These are phyloP conservation scores for Sarocladium kiliense DNA, from an alignment of 2,329 filamentous ascomycete species.

Conservation along the genomic window DNA sequence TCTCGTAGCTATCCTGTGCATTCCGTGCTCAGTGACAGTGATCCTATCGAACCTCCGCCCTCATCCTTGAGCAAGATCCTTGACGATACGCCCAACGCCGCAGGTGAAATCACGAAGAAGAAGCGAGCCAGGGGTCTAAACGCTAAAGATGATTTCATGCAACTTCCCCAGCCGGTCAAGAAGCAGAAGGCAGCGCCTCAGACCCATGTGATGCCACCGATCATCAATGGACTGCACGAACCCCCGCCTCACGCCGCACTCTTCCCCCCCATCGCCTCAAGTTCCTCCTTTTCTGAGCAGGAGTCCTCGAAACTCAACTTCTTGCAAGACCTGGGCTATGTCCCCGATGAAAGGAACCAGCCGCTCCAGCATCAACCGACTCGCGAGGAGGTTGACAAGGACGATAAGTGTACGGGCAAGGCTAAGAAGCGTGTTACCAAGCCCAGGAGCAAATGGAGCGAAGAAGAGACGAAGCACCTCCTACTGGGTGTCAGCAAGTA, in stretches of 20 bases:
- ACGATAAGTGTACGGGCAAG: constrained; percentile 26
- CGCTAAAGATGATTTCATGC: constrained; percentile 57
- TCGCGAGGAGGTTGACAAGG: constrained; percentile 25
- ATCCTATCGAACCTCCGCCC: constrained; percentile 30
- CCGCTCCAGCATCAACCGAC: constrained; percentile 13
- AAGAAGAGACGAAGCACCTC: constrained; percentile 59
- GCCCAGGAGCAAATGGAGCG: constrained; percentile 58
- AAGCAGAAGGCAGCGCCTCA: constrained; percentile 57
- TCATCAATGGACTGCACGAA: constrained; percentile 60
- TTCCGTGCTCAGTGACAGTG: constrained; percentile 33
- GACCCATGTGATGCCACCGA: constrained; percentile 52
- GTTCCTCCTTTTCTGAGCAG: constrained; percentile 43
- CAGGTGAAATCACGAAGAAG: constrained; percentile 45
- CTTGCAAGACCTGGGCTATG: constrained; percentile 36
- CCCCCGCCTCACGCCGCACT: constrained; percentile 55
- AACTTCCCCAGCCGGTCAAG: constrained; percentile 59
- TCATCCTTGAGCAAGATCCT: constrained; percentile 42
- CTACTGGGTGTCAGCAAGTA: constrained; percentile 56
- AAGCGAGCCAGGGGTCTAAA: constrained; percentile 46
- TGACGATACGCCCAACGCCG: constrained; percentile 35
- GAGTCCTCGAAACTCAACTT: constrained; percentile 36
- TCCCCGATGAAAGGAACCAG: constrained; percentile 19
- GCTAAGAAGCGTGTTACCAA: constrained; percentile 51
- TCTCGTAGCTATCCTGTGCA: constrained; percentile 28
- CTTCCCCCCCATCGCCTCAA: constrained; percentile 59